These are phyloP conservation scores for Boletus eberwhitei DNA, from an alignment of 768 basidiomycete genomes.

Conservation along the genomic window DNA sequence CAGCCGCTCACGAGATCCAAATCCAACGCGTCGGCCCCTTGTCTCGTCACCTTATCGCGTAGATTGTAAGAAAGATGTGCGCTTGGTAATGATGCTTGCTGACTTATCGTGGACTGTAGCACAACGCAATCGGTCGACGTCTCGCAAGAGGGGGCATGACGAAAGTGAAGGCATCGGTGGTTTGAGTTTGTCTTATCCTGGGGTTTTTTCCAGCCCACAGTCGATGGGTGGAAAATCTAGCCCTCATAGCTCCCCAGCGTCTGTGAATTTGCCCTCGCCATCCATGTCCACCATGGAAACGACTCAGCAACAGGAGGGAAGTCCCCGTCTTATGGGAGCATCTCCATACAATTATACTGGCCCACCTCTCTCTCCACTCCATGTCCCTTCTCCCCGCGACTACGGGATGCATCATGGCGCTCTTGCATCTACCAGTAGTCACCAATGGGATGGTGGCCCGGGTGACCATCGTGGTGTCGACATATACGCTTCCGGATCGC, in stretches of 20 bases:
- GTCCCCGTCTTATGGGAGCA: slow-evolving; percentile 49
- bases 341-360: slow-evolving; percentile 41
- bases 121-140: slow-evolving; percentile 71
- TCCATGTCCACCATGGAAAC: slow-evolving; percentile 50
- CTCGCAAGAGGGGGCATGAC: slow-evolving; percentile 69
- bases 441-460: slow-evolving; percentile 45
- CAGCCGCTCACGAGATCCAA: slow-evolving; percentile 59
- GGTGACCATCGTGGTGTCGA: slow-evolving; percentile 40
- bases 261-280: slow-evolving; percentile 69
- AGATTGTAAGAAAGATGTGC: slow-evolving; percentile 46
- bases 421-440: slow-evolving; percentile 22
- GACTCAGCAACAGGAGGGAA: slow-evolving; percentile 46
- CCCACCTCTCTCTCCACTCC: slow-evolving; percentile 50
- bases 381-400: slow-evolving; percentile 55
- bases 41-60: slow-evolving; percentile 64
- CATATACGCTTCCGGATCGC: slow-evolving; percentile 40
- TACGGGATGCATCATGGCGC: slow-evolving; percentile 39
- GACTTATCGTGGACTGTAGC: slow-evolving; percentile 34
- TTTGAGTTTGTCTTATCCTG: slow-evolving; percentile 41
- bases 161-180: slow-evolving; percentile 56
- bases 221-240: slow-evolving; percentile 46
- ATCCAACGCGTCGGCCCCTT: slow-evolving; percentile 49
- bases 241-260: slow-evolving; percentile 74
- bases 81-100: slow-evolving; percentile 9
- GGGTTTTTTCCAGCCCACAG: slow-evolving; percentile 55